A percentile compares a stretch with the other conserved stretches of the same genome.
These are phyloP conservation scores for Aureobasidium sp. DNA, from an alignment of 2,329 filamentous ascomycete species.

Conservation along the genomic window DNA sequence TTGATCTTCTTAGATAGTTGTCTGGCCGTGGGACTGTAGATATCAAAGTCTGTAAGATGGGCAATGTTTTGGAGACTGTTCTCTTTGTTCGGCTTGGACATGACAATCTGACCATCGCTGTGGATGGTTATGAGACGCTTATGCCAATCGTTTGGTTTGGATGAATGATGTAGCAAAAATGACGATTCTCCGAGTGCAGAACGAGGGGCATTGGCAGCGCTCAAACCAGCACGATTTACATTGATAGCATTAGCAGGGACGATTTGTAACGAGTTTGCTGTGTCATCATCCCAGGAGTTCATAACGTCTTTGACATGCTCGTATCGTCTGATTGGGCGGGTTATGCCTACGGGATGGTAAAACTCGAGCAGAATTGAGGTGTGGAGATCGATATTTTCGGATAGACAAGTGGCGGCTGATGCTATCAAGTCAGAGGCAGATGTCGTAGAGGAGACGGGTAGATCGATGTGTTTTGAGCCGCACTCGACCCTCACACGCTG, in stretches of 20 bases:
- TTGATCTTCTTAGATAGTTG: conserved; percentile 65
- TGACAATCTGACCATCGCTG: conserved; percentile 61
- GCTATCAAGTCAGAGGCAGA: conserved; percentile 66
- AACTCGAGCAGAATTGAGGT: conserved; percentile 69
- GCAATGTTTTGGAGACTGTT: conserved; percentile 68
- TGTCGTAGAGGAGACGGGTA: conserved; percentile 70
- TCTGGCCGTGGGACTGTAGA: conserved; percentile 68
- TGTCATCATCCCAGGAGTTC: conserved; percentile 85
- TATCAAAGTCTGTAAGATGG: conserved; percentile 86
- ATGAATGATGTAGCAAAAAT: conserved; percentile 72
- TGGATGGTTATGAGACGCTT: conserved; percentile 74
- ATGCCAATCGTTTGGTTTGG: conserved; percentile 77
- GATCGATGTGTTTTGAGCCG: conserved; percentile 58
- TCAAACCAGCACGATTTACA: conserved; percentile 53
- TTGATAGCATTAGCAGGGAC: conserved; percentile 49
- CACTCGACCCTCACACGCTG: conserved; percentile 67
- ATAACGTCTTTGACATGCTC: conserved; percentile 80
- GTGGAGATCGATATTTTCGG: conserved; percentile 56
- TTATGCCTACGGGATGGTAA: conserved; percentile 68
- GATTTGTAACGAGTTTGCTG: conserved; percentile 67
- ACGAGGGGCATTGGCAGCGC: conserved; percentile 56
- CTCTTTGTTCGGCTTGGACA: conserved; percentile 62
- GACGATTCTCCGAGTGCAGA: conserved; percentile 59
- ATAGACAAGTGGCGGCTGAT: conserved; percentile 57
- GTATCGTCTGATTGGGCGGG: conserved; percentile 76